Conservation (phyloP, 495 filamentous ascomycete genomes). For the Aspergillus affinis region DNA sequence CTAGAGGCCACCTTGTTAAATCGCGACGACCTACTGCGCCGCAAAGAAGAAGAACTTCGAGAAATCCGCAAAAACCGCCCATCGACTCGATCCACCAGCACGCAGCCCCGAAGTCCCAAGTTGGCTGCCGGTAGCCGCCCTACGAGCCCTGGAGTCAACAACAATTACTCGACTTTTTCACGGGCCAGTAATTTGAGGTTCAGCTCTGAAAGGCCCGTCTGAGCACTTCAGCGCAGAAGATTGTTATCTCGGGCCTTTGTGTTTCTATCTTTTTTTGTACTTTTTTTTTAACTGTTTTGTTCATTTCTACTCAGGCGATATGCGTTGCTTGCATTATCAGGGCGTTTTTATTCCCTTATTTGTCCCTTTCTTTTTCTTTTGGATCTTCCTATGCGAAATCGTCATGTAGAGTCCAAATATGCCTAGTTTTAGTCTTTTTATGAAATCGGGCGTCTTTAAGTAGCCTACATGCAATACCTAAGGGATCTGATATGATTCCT, state of each 20-base stretch:
- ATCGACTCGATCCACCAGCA: slow-evolving; percentile 46
- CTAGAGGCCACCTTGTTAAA: slow-evolving; percentile 41
- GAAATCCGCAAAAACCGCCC: slow-evolving; percentile 52
- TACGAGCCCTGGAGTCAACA: slow-evolving; percentile 44
- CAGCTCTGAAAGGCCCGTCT: slow-evolving; percentile 41
- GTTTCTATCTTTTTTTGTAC: too few species aligned
- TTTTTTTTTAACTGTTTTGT: background rate
- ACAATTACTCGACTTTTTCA: slow-evolving; percentile 29
- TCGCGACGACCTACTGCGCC: slow-evolving; percentile 50
- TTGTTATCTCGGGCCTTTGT: too few species aligned
- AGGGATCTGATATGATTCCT: background rate
- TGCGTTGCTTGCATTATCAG: background rate
- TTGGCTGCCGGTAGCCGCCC: slow-evolving; percentile 40
- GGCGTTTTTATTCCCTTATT: background rate
- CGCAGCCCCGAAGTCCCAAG: slow-evolving; percentile 48
- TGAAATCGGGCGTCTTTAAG: background rate
- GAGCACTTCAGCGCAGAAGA: background rate
- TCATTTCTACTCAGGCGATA: background rate
- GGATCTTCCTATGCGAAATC: background rate
- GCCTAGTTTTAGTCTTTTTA: background rate
- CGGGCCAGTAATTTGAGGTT: slow-evolving; percentile 41
- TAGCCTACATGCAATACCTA: background rate
- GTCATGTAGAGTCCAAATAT: background rate
- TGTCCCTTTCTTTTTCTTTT: background rate
- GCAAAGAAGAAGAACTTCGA: slow-evolving; percentile 62